These are phyloP conservation scores for Wickerhamiella parazyma DNA, from an alignment of 805 yeast genomes.

Conservation along the genomic window DNA sequence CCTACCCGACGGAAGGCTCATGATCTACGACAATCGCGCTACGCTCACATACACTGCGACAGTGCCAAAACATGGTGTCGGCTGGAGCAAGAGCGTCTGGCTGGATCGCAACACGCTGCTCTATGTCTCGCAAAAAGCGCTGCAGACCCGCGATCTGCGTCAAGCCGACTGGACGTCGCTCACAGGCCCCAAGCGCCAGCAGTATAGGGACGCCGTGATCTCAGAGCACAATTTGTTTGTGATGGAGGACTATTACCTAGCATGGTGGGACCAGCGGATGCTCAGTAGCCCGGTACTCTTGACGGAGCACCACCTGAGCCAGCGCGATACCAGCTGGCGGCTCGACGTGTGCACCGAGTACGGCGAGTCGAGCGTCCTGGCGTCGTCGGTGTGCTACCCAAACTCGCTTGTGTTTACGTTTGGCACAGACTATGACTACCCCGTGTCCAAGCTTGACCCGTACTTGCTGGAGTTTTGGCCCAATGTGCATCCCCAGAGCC, in stretches of 20 bases:
- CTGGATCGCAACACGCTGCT: background rate
- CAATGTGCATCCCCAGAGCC: slow-evolving; percentile 15
- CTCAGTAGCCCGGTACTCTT: slow-evolving; percentile 38
- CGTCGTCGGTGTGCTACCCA: background rate
- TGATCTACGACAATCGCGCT: background rate
- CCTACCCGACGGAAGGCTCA: slow-evolving; percentile 3
- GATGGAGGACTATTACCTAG: slow-evolving; percentile 54
- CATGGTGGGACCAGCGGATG: slow-evolving; percentile 32
- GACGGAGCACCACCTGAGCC: slow-evolving; percentile 58
- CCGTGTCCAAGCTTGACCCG: slow-evolving; percentile 24
- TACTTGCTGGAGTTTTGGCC: slow-evolving; percentile 17
- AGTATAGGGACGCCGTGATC: background rate
- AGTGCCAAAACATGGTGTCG: background rate
- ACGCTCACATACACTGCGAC: background rate
- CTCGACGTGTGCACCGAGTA: background rate
- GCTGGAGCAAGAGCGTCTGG: background rate
- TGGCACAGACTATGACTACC: slow-evolving; percentile 25
- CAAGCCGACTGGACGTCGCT: background rate
- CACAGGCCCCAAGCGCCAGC: background rate
- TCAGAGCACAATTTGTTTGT: slow-evolving; percentile 32
- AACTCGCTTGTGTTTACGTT: slow-evolving; percentile 25
- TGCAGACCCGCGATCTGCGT: background rate
- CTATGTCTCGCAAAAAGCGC: too few species aligned
- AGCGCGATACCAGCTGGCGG: slow-evolving; percentile 29
- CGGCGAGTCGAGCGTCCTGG: background rate